Conservation (phyloP, 129 eudicot genomes). For the Escallonia rubra region DNA sequence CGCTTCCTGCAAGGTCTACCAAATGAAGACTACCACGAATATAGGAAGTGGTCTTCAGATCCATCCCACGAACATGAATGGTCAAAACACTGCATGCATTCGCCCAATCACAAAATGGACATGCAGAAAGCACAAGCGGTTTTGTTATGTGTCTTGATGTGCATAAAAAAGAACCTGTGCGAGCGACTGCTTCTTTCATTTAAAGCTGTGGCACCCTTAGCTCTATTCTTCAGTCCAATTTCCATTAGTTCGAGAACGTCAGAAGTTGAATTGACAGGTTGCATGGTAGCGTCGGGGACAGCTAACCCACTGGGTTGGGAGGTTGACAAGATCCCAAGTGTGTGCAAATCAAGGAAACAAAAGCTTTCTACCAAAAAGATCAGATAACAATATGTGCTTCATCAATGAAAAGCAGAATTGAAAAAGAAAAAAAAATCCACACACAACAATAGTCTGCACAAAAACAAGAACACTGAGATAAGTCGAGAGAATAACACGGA, state of each 20-base stretch:
- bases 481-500: neutral
- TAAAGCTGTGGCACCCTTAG: conserved; percentile 63
- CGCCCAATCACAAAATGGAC: neutral
- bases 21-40: conserved; percentile 78
- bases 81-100: conserved; percentile 52
- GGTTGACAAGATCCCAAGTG: conserved; percentile 72
- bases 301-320: conserved; percentile 65
- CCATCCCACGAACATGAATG: conserved; percentile 72
- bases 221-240: conserved; percentile 62
- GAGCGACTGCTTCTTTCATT: conserved; percentile 91
- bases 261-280: conserved; percentile 44
- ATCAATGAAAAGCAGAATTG: neutral
- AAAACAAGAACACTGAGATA: neutral
- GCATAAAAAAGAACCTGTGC: conserved; percentile 58
- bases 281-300: conserved; percentile 82
- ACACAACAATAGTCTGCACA: neutral
- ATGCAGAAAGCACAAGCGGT: neutral
- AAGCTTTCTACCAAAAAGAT: neutral
- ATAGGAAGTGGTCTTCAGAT: conserved; percentile 60
- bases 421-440: neutral
- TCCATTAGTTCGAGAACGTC: conserved; percentile 78
- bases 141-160: neutral
- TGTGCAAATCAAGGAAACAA: conserved; percentile 63
- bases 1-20: conserved; percentile 98
- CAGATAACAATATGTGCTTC: neutral